These are phyloP conservation scores for Cytospora mali DNA, from an alignment of 2,329 filamentous ascomycete species.

Conservation along the genomic window DNA sequence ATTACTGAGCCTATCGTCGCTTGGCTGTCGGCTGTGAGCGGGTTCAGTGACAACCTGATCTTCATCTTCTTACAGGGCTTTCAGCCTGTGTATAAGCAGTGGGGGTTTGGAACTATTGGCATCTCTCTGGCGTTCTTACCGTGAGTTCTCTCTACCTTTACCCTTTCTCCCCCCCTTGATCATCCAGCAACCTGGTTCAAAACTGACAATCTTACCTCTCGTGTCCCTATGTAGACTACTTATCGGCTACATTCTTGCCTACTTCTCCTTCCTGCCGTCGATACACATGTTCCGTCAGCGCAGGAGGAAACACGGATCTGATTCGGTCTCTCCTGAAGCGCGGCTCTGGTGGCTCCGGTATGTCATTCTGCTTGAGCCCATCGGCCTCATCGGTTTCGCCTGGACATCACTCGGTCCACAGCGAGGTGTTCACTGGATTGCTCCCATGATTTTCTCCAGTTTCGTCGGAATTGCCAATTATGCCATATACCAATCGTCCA, in stretches of 20 bases:
- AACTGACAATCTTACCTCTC: not conserved
- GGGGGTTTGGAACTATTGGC: conserved; percentile 47
- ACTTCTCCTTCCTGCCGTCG: conserved; percentile 57
- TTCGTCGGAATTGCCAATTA: conserved; percentile 67
- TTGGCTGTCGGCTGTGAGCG: conserved; percentile 68
- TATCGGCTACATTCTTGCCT: conserved; percentile 61
- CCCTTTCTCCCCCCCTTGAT: not conserved
- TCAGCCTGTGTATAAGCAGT: conserved; percentile 68
- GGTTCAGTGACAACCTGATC: conserved; percentile 74
- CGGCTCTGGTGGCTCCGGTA: conserved; percentile 64
- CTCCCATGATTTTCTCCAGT: conserved; percentile 59
- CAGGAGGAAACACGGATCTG: conserved; percentile 37
- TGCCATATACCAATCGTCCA: conserved; percentile 66
- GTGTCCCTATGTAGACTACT: not conserved
- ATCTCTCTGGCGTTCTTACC: conserved; percentile 50
- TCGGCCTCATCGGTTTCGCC: conserved; percentile 65
- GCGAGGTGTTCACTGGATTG: conserved; percentile 59
- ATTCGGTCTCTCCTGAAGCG: conserved; percentile 50
- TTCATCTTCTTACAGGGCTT: conserved; percentile 79
- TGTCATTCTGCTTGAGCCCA: conserved; percentile 59
- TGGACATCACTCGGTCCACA: conserved; percentile 59
- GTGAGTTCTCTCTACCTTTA: too few species aligned
- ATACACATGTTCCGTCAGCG: conserved; percentile 40
- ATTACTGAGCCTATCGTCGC: conserved; percentile 74
- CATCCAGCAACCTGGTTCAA: not conserved